Evolutionary conservation across 2,329 filamentous ascomycete genomes (phyloP).

Genomic region (Ceratocystis papillata): DNA sequence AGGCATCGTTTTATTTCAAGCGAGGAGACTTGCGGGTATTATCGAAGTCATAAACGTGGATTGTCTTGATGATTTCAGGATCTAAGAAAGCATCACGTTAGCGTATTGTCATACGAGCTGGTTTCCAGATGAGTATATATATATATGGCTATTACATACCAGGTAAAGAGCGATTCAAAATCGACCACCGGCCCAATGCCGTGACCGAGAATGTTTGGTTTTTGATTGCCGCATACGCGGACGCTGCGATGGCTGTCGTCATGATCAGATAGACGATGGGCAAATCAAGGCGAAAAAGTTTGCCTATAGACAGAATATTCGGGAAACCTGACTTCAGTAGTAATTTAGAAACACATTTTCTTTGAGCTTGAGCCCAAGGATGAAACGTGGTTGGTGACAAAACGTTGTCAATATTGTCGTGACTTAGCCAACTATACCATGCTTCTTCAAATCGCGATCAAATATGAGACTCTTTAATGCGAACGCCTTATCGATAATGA

Average conservation of each 20-base stretch:
- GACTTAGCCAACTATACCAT: background rate
- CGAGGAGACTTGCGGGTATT: slow-evolving; percentile 60
- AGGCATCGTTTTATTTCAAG: background rate
- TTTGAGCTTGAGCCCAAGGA: too few species aligned
- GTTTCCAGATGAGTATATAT: too few species aligned
- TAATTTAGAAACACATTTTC: too few species aligned
- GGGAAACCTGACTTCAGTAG: too few species aligned
- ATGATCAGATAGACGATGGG: slow-evolving; percentile 1
- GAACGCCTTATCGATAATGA: background rate
- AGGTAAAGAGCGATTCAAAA: slow-evolving; percentile 20
- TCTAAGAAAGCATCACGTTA: slow-evolving; percentile 32
- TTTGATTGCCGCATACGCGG: slow-evolving; percentile 22
- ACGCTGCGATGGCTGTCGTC: slow-evolving; percentile 14
- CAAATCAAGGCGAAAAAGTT: background rate
- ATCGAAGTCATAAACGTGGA: slow-evolving; percentile 97
- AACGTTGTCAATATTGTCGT: background rate
- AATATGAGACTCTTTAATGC: background rate
- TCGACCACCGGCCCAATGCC: slow-evolving; percentile 22
- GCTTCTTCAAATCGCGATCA: background rate
- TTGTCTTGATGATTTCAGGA: slow-evolving; percentile 57
- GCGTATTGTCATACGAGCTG: too few species aligned
- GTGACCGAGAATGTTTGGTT: slow-evolving; percentile 21
- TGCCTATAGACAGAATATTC: background rate
- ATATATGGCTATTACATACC: background rate
- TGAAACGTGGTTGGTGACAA: too few species aligned